These are phyloP conservation scores for Candida ipomoeae DNA, from an alignment of 805 yeast species.

Conservation along the genomic window DNA sequence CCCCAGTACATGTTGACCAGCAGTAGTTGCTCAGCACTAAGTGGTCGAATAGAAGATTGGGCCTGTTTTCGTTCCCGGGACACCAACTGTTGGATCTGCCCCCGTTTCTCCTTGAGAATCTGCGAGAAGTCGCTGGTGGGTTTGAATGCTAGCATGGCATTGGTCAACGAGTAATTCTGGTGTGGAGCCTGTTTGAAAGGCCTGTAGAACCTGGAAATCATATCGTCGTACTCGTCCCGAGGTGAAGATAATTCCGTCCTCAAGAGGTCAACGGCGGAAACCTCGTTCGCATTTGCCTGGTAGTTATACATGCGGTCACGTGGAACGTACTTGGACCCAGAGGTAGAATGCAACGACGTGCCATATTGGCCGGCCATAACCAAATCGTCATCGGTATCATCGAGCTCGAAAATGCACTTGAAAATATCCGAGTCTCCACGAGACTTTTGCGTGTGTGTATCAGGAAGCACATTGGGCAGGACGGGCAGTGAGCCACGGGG, in stretches of 20 bases:
- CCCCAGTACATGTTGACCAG: slow-evolving; percentile 34
- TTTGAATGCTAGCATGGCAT: slow-evolving; percentile 15
- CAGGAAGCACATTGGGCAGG: neutral
- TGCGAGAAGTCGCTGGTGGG: slow-evolving; percentile 13
- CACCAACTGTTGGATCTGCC: slow-evolving; percentile 13
- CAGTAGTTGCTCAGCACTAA: slow-evolving; percentile 26
- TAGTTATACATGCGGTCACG: neutral
- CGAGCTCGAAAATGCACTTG: slow-evolving; percentile 13
- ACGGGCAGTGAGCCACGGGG: neutral
- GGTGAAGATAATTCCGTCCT: slow-evolving; percentile 7
- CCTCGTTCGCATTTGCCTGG: neutral
- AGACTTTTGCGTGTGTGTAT: neutral
- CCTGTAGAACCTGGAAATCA: slow-evolving; percentile 18
- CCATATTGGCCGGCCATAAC: slow-evolving; percentile 15
- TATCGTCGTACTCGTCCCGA: slow-evolving; percentile 17
- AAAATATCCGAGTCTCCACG: slow-evolving; percentile 4
- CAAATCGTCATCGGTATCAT: slow-evolving; percentile 13
- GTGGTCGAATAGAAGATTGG: slow-evolving; percentile 10
- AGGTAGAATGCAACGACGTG: slow-evolving; percentile 12
- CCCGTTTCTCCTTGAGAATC: slow-evolving; percentile 11
- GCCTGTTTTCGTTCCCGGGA: slow-evolving; percentile 14
- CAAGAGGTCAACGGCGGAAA: slow-evolving; percentile 9
- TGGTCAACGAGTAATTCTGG: slow-evolving; percentile 18
- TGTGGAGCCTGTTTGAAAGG: slow-evolving; percentile 19
- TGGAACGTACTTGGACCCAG: slow-evolving; percentile 6